These are phyloP conservation scores for Zasmidium cellare DNA, from an alignment of 2,329 filamentous ascomycete species.

Conservation along the genomic window DNA sequence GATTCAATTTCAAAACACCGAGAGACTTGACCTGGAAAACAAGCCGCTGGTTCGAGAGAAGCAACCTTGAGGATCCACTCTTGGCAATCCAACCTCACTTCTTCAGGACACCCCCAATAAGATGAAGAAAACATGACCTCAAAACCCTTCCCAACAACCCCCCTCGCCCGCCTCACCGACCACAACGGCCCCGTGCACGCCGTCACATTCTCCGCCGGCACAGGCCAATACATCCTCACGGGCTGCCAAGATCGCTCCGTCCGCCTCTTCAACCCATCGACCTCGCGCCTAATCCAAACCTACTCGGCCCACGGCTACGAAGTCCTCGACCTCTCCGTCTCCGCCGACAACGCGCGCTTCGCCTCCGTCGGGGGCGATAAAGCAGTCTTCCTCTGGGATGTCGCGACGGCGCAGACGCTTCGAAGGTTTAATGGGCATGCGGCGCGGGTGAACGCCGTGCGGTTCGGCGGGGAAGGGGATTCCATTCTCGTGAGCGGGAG, in stretches of 20 bases:
- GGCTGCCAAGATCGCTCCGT: slow-evolving; percentile 83
- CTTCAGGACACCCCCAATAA: slow-evolving; percentile 2
- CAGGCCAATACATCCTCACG: slow-evolving; percentile 66
- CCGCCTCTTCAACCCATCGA: slow-evolving; percentile 76
- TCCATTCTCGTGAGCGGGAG: slow-evolving; percentile 70
- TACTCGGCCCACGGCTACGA: slow-evolving; percentile 92
- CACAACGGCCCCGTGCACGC: slow-evolving; percentile 45
- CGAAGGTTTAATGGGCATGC: slow-evolving; percentile 67
- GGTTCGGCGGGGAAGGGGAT: slow-evolving; percentile 70
- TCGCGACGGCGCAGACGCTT: slow-evolving; percentile 73
- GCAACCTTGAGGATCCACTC: not conserved
- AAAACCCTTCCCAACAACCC: slow-evolving; percentile 29
- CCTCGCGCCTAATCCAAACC: slow-evolving; percentile 69
- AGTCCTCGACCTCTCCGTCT: slow-evolving; percentile 76
- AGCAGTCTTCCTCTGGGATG: slow-evolving; percentile 92
- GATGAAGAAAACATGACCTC: slow-evolving; percentile 11
- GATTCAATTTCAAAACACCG: not conserved
- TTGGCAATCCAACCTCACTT: not conserved
- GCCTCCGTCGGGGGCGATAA: slow-evolving; percentile 88
- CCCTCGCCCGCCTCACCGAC: slow-evolving; percentile 30
- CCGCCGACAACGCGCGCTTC: slow-evolving; percentile 77
- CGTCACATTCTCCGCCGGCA: slow-evolving; percentile 50
- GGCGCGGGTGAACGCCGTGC: slow-evolving; percentile 75
- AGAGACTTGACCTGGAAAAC: too few species aligned
- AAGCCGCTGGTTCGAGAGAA: not conserved